Conservation (phyloP, 73 alveolate species). For the Tetrahymena thermophila region DNA sequence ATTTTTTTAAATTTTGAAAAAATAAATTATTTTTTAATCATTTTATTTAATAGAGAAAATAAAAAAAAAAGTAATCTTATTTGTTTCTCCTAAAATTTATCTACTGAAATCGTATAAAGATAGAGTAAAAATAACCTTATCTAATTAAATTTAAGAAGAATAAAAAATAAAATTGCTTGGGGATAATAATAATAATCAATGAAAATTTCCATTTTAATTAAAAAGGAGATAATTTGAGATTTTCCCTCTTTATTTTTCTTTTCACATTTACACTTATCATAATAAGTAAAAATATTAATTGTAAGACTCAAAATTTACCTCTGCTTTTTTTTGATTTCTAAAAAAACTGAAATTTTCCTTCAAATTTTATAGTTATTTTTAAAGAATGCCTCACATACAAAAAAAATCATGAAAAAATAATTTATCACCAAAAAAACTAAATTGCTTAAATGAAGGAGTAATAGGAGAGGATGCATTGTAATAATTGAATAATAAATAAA, state of each 20-base stretch:
- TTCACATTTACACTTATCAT: neutral
- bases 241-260: neutral
- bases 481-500: neutral
- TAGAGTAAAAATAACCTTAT: no score
- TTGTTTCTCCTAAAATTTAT: no score
- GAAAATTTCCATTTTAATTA: neutral
- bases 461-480: neutral
- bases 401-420: neutral
- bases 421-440: no score
- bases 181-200: neutral
- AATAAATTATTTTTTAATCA: no score
- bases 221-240: neutral
- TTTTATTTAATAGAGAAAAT: neutral
- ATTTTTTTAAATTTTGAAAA: no score
- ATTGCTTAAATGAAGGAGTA: no score
- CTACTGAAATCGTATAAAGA: neutral
- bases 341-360: neutral
- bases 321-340: no score
- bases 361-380: no score
- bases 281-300: neutral
- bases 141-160: no score
- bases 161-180: no score
- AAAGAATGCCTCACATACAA: no score
- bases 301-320: neutral
- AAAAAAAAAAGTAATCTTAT: no score